Conservation (phyloP, 192 early-diverging fungal species). For the Coemansia nantahalensis region DNA sequence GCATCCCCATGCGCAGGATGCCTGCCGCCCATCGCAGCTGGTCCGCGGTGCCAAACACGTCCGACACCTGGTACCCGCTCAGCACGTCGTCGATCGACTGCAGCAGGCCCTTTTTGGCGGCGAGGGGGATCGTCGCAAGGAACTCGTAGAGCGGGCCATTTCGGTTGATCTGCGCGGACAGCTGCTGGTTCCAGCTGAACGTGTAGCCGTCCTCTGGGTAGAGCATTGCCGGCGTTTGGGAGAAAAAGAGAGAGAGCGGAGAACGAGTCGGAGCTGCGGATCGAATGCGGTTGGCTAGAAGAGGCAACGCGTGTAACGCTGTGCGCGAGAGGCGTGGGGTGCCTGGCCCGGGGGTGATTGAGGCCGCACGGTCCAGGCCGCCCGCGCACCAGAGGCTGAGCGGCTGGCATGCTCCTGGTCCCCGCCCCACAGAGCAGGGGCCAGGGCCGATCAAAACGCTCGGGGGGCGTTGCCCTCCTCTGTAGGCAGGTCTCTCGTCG, state of each 20-base stretch:
- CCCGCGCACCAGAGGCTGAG: no score
- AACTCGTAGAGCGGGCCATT: slow-evolving; percentile 22
- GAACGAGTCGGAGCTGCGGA: no score
- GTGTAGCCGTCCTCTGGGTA: slow-evolving; percentile 32
- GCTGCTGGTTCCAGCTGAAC: slow-evolving; percentile 29
- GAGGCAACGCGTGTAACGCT: no score
- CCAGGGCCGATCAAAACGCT: no score
- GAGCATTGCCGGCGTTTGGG: slow-evolving; percentile 16
- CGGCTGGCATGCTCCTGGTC: no score
- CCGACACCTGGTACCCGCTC: slow-evolving; percentile 9
- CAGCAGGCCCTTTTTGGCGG: slow-evolving; percentile 32
- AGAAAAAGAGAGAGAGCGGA: neutral
- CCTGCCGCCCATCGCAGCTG: slow-evolving; percentile 42
- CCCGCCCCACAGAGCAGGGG: no score
- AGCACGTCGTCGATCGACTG: slow-evolving; percentile 22
- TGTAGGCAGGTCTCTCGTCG: no score
- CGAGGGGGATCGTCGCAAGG: slow-evolving; percentile 26
- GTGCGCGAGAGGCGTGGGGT: no score
- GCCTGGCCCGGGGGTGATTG: no score
- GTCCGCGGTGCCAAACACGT: slow-evolving; percentile 18
- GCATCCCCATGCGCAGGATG: slow-evolving; percentile 42
- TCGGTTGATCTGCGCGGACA: neutral
- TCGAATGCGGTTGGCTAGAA: no score
- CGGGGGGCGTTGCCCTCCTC: no score
- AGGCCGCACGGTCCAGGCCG: no score